phyloP scores from a whole-genome alignment of 305 asterid genomes.

The Striga hermonthica region DNA sequence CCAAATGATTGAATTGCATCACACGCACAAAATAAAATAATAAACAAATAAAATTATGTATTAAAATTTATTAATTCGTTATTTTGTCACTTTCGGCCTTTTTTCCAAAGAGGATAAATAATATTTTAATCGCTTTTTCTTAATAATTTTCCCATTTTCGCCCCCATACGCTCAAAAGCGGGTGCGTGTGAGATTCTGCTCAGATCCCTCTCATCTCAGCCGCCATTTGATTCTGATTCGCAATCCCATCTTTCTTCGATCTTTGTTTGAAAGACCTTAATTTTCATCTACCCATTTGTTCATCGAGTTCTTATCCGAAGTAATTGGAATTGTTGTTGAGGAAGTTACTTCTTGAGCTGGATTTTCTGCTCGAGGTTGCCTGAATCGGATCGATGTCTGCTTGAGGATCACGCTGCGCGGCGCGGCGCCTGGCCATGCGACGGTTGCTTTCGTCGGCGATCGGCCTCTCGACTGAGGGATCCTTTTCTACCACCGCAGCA shows the following conservation, averaged over 20 bases:
- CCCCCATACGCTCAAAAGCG: background rate
- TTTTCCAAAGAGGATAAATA: too few relatives aligned
- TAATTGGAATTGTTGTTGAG: conserved; percentile 13
- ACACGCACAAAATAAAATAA: too few relatives aligned
- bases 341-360: conserved; percentile 8
- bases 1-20: too few relatives aligned
- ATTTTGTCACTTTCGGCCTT: too few relatives aligned
- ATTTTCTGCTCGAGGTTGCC: conserved; percentile 1
- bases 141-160: background rate
- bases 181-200: conserved; percentile 25
- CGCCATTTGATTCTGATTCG: conserved; percentile 25
- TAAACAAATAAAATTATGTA: too few relatives aligned
- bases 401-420: conserved; percentile 30
- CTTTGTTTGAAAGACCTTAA: background rate
- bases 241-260: conserved; percentile 14
- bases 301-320: background rate
- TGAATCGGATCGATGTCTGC: conserved; percentile 23
- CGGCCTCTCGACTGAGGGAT: conserved; percentile 67
- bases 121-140: background rate
- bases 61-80: too few relatives aligned
- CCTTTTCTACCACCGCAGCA: conserved; percentile 28
- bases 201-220: conserved; percentile 19
- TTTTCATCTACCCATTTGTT: background rate
- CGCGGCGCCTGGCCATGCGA: conserved; percentile 59
- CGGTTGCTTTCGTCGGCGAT: conserved; percentile 54